Evolutionary conservation across 106 monocot species (phyloP), one percentile per base, ranked within the genome.

Genomic region (Dioscorea alata): DNA sequence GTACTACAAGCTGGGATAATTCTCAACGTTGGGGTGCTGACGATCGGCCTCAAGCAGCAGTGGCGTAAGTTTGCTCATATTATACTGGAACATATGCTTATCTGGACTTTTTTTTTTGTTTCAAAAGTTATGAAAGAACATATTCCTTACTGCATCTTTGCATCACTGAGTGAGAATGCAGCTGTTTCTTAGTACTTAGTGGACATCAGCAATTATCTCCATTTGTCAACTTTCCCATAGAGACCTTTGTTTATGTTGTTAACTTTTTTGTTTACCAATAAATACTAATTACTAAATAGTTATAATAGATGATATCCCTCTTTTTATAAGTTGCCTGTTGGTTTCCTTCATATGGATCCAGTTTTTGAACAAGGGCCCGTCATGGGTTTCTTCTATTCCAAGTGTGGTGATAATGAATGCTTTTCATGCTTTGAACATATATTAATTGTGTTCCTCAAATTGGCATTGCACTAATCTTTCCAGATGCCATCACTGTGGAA

Each of bases 401-500:
- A 54, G 13, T 42, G 4, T 8, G 4, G 51, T 17, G 51, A 51
- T 51, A 4, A 51, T 13, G 51, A 51, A 51, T 51, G 51, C 51
- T 51, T 51, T 58, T 4, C 19, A 19, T 58, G 18, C 16, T 19
- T 15, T 58, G 58, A 19, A n/a, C n/a, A n/a, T 1, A 18, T 58
- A 19, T 19, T 58, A 19, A 16, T 58, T 16, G 7, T 58, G 7
- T 15, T 20, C 9, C 7, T 59, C 22, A 12, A 20, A 59, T 66
- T 70, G 42, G 10, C 42, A 42, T 42, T 42, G 42, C 5, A 42
- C 42, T 56, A 4, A 21, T 50, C 15, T 34, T 59, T 81, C 59
- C 68, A 88, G 88, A 54, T 88, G 88, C 65, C 88, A 88, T 74
- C 88, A 88, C 34, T 88, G 88, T 77, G 76, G 76, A 17, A 88